These are phyloP conservation scores for Rhodotorula sp. DNA, from an alignment of 1,284 basidiomycete genomes.

Conservation along the genomic window DNA sequence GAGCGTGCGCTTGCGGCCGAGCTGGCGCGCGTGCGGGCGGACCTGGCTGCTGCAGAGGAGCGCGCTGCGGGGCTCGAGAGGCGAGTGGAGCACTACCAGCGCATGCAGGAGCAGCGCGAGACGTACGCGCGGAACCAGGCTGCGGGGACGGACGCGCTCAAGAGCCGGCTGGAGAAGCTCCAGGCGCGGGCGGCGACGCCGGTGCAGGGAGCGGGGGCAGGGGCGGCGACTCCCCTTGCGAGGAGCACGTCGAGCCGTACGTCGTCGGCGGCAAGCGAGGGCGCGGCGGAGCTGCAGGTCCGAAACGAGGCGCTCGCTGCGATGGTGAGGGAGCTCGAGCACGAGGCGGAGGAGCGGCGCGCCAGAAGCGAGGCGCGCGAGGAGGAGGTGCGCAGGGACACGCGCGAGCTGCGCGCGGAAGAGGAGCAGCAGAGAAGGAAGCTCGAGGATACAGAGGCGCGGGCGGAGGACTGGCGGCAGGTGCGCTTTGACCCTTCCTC, in stretches of 20 bases:
- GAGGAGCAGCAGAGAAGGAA: conserved; percentile 21
- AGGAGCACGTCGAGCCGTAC: conserved; percentile 9
- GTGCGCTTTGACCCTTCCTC: conserved; percentile 7
- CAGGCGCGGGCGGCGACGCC: conserved; percentile 7
- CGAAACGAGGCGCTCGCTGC: conserved; percentile 24
- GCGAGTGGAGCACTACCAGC: conserved; percentile 9
- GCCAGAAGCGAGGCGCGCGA: background rate
- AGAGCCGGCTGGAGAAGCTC: conserved; percentile 15
- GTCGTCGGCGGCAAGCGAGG: too few species aligned
- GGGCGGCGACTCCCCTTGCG: background rate
- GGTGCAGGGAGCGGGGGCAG: background rate
- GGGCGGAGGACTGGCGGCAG: conserved; percentile 27
- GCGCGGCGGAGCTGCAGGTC: conserved; percentile 5
- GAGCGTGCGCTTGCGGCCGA: background rate
- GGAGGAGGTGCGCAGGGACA: conserved; percentile 3
- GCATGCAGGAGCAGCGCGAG: conserved; percentile 5
- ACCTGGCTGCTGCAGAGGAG: background rate
- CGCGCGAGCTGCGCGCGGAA: background rate
- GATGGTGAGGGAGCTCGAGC: conserved; percentile 19
- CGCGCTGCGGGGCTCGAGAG: conserved; percentile 1
- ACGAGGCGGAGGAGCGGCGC: background rate
- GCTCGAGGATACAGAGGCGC: conserved; percentile 11
- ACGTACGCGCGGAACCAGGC: conserved; percentile 5
- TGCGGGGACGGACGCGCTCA: conserved; percentile 22
- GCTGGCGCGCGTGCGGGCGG: background rate